Percentiles rank a stretch among this genome's conserved stretches.
Conservation (phyloP, 441 rosid species). For the Dalechampia spathulata region DNA sequence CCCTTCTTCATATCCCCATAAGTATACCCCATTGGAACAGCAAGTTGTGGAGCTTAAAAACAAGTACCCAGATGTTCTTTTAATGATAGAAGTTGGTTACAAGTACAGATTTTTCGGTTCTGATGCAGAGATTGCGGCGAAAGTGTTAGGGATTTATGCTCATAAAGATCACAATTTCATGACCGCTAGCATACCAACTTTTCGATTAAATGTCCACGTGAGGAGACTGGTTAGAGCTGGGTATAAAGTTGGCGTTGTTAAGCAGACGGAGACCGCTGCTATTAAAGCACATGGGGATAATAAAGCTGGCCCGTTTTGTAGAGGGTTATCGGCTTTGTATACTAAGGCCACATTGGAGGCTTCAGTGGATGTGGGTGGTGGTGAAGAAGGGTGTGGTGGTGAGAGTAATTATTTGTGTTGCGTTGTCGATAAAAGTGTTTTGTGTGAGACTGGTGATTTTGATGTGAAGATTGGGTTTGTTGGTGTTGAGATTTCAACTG, state of each 20-base stretch:
- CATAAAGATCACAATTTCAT: conserved; percentile 70
- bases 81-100: conserved; percentile 96
- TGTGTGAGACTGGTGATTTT: conserved; percentile 20
- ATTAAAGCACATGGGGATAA: conserved; percentile 76
- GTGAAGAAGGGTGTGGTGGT: conserved; percentile 58
- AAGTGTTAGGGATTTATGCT: conserved; percentile 69
- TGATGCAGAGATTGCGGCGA: conserved; percentile 76
- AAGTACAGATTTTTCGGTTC: conserved; percentile 81
- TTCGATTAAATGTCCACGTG: conserved; percentile 73
- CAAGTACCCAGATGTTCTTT: conserved; percentile 60
- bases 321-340: conserved; percentile 79
- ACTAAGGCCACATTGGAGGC: conserved; percentile 91
- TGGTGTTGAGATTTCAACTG: conserved; percentile 85
- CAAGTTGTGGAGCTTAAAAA: conserved; percentile 80
- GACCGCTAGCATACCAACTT: conserved; percentile 89
- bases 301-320: conserved; percentile 54
- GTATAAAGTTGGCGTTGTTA: conserved; percentile 85
- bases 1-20: conserved; percentile 16
- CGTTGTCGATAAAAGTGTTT: conserved; percentile 50
- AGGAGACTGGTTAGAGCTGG: conserved; percentile 84
- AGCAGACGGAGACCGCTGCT: conserved; percentile 94
- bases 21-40: conserved; percentile 77
- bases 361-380: conserved; percentile 68
- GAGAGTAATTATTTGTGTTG: conserved; percentile 71
- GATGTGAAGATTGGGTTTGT: conserved; percentile 72